These are phyloP conservation scores for Aspergillus sp. DNA, from an alignment of 2,329 filamentous ascomycete species.

Conservation along the genomic window DNA sequence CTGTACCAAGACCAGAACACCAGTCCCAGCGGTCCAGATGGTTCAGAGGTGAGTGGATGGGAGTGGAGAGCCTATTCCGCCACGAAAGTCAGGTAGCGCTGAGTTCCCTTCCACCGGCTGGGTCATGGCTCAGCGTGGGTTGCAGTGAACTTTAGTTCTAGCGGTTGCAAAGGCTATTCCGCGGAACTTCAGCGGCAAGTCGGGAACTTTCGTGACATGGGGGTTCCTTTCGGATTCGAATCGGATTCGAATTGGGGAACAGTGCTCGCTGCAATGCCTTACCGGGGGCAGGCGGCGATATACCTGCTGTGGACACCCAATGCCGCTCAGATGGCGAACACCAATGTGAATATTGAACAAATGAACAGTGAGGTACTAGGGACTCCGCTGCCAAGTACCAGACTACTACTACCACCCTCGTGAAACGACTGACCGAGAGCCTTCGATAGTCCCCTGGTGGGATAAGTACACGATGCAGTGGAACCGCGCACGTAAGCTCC, in stretches of 20 bases:
- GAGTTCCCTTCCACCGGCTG: background rate
- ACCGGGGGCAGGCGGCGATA: too few relatives aligned
- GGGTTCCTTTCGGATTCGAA: background rate
- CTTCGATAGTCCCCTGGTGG: too few relatives aligned
- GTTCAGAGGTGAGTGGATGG: background rate
- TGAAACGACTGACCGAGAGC: background rate
- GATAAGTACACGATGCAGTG: background rate
- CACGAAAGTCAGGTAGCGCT: background rate
- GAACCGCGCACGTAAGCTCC: background rate
- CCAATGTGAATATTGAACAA: background rate
- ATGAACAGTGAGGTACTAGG: background rate
- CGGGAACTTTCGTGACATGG: background rate
- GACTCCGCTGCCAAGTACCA: background rate
- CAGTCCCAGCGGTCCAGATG: background rate
- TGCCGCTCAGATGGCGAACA: background rate
- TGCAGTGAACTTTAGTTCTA: background rate
- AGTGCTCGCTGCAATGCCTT: background rate
- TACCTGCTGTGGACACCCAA: background rate
- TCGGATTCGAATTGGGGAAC: background rate
- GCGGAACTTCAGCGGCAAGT: background rate
- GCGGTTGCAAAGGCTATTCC: background rate
- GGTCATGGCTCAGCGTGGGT: background rate
- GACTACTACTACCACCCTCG: background rate
- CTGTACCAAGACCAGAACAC: background rate
- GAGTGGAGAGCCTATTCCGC: background rate